Evolutionary conservation across 2,329 filamentous ascomycete genomes (phyloP).

Genomic region (Alternaria consortialis): DNA sequence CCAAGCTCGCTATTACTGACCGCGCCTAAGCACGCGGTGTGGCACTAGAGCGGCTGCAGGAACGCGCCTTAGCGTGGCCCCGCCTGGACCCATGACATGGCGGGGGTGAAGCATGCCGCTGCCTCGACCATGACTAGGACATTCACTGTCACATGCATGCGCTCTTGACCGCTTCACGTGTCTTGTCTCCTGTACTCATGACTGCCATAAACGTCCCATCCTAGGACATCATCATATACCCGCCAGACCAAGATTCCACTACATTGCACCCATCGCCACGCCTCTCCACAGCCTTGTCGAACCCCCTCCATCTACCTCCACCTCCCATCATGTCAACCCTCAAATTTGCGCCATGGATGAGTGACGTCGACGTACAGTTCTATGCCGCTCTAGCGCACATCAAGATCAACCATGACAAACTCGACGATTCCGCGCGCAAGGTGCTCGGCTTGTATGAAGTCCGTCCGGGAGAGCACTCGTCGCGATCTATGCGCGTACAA

Average conservation of each 20-base stretch:
- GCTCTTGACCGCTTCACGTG: slow-evolving; percentile 39
- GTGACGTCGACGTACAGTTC: slow-evolving; percentile 94
- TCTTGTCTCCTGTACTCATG: slow-evolving; percentile 27
- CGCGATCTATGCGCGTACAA: slow-evolving; percentile 86
- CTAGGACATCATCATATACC: slow-evolving; percentile 2
- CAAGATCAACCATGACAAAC: slow-evolving; percentile 97
- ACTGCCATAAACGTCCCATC: slow-evolving; percentile 24
- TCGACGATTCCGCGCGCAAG: slow-evolving; percentile 89
- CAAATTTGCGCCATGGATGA: slow-evolving; percentile 88
- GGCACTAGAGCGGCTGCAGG: slow-evolving; percentile 28
- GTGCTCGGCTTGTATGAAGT: slow-evolving; percentile 91
- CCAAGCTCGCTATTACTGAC: neutral
- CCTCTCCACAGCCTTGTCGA: slow-evolving; percentile 4
- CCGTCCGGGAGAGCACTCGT: slow-evolving; percentile 72
- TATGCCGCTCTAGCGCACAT: slow-evolving; percentile 90
- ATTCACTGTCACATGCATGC: slow-evolving; percentile 33
- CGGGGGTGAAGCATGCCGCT: slow-evolving; percentile 15
- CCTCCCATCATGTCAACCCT: slow-evolving; percentile 54
- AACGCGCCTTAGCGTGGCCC: slow-evolving; percentile 33
- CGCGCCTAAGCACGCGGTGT: slow-evolving; percentile 12
- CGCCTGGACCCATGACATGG: slow-evolving; percentile 22
- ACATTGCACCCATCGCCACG: neutral
- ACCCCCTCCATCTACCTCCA: slow-evolving; percentile 5
- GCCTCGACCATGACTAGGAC: slow-evolving; percentile 10
- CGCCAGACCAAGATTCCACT: neutral